These are phyloP conservation scores for Filobasidium floriforme DNA, from an alignment of 768 basidiomycete genomes.

Conservation along the genomic window DNA sequence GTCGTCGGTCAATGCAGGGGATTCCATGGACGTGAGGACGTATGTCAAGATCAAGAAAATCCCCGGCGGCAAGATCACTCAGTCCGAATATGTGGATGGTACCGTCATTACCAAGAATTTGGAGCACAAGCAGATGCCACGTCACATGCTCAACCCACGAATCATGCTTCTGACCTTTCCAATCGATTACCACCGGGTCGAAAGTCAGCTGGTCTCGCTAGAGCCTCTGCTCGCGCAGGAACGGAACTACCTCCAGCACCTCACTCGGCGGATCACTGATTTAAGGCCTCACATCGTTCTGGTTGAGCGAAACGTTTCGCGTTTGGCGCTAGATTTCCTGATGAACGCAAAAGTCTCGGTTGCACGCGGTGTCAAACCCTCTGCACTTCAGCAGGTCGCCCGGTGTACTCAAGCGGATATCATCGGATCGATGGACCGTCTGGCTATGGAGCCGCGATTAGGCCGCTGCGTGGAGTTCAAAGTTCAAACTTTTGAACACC, in stretches of 20 bases:
- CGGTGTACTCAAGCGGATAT: conserved; percentile 91
- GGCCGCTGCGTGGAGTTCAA: conserved; percentile 80
- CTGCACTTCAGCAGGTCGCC: conserved; percentile 78
- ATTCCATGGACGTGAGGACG: conserved; percentile 86
- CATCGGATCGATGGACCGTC: conserved; percentile 88
- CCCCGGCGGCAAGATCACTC: conserved; percentile 80
- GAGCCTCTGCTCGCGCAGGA: conserved; percentile 85
- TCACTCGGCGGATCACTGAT: conserved; percentile 81
- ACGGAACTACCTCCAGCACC: conserved; percentile 80
- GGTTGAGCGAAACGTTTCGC: conserved; percentile 82
- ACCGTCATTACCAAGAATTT: conserved; percentile 97
- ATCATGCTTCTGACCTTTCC: conserved; percentile 96
- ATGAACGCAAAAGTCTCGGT: conserved; percentile 79
- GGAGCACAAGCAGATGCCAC: conserved; percentile 88
- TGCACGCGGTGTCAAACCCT: conserved; percentile 77
- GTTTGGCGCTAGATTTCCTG: conserved; percentile 79
- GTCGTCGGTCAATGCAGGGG: conserved; percentile 55
- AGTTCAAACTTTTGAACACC: conserved; percentile 90
- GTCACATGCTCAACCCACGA: conserved; percentile 72
- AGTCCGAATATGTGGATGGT: conserved; percentile 95
- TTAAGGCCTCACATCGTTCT: conserved; percentile 85
- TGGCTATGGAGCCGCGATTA: conserved; percentile 77
- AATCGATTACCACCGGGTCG: conserved; percentile 69
- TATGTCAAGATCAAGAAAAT: conserved; percentile 99
- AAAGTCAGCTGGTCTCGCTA: conserved; percentile 76